Evolutionary conservation across 23 red algal genomes (phyloP).

Genomic region (Cyanidiococcus yangmingshanensis): DNA sequence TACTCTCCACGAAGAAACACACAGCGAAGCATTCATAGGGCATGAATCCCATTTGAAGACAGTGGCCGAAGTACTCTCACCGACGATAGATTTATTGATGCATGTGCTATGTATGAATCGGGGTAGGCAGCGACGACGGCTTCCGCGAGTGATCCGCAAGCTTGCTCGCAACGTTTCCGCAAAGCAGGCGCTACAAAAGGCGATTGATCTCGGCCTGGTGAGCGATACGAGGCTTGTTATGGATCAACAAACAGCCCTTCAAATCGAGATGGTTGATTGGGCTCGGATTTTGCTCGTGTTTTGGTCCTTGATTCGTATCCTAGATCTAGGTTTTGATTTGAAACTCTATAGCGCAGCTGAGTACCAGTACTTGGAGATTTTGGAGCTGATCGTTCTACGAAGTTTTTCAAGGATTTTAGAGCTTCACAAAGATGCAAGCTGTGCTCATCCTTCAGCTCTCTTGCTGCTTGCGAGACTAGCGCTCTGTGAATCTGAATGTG

Average conservation of each 20-base stretch:
- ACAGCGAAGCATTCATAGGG: neutral
- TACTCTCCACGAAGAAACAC: neutral
- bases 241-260: neutral
- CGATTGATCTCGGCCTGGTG: neutral
- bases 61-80: neutral
- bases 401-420: neutral
- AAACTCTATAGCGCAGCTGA: neutral
- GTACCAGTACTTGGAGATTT: neutral
- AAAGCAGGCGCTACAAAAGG: neutral
- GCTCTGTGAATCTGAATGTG: neutral
- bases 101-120: conserved; percentile 8
- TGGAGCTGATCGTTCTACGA: neutral
- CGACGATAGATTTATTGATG: neutral
- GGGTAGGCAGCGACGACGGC: neutral
- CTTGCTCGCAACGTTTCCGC: neutral
- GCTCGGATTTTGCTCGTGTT: neutral
- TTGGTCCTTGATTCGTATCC: neutral
- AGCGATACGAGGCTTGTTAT: neutral
- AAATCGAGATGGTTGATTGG: neutral
- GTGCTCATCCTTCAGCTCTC: neutral
- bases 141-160: neutral
- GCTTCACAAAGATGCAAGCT: neutral
- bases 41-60: neutral
- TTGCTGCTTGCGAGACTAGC: neutral
- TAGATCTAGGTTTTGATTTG: conserved; percentile 6